phyloP scores from a whole-genome alignment of 2,329 filamentous ascomycete species.

The Fusarium ramigenum region DNA sequence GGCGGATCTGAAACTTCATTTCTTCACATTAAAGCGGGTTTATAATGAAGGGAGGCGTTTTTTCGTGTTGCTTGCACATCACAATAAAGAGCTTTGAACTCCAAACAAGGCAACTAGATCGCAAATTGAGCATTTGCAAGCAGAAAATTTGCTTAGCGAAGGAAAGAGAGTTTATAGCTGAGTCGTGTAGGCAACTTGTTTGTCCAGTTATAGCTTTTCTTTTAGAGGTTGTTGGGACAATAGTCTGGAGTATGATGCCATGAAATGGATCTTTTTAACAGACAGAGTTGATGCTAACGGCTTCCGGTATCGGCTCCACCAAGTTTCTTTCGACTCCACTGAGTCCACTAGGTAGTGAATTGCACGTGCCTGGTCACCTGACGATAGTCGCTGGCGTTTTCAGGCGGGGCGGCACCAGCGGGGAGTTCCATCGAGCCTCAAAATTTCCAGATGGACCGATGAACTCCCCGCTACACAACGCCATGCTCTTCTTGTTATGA shows the following conservation, averaged over 20 bases:
- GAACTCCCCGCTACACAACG: constrained; percentile 13
- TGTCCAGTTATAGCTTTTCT: neutral
- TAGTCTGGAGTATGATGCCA: constrained; percentile 7
- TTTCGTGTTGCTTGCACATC: constrained; percentile 31
- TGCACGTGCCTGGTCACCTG: neutral
- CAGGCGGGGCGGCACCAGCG: neutral
- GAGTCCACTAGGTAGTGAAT: accelerated
- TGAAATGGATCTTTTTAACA: neutral
- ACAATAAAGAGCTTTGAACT: constrained; percentile 16
- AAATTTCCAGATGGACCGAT: constrained; percentile 1
- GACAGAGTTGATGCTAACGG: constrained; percentile 11
- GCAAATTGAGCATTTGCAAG: neutral
- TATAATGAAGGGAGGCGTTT: constrained; percentile 11
- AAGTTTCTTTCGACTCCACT: neutral
- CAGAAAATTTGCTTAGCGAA: neutral
- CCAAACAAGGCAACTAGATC: neutral
- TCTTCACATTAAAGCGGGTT: constrained; percentile 21
- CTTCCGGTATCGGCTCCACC: neutral
- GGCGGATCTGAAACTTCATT: constrained; percentile 32
- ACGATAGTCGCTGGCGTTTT: neutral
- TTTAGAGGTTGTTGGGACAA: neutral
- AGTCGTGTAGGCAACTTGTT: constrained; percentile 11
- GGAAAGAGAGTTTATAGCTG: constrained; percentile 1
- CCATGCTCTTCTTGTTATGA: neutral
- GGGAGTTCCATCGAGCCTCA: neutral